A percentile compares a stretch with the other conserved stretches of the same genome.
These are phyloP conservation scores for Moricandia arvensis DNA, from an alignment of 345 rosid species.

Conservation along the genomic window DNA sequence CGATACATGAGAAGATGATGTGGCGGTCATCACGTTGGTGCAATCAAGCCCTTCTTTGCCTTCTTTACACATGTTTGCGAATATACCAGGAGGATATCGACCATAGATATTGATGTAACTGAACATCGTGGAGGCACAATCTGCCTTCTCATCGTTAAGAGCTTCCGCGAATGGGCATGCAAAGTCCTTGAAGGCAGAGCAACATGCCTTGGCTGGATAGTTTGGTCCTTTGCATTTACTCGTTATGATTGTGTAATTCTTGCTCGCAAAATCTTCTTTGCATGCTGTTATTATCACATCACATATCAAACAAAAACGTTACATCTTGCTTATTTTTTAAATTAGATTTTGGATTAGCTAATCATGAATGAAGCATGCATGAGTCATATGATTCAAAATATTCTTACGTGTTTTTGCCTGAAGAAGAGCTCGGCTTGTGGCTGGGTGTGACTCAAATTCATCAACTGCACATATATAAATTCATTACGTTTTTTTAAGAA, in stretches of 20 bases:
- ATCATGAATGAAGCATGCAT: slow-evolving; percentile 4
- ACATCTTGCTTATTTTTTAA: neutral
- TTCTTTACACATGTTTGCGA: slow-evolving; percentile 61
- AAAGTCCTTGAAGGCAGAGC: slow-evolving; percentile 55
- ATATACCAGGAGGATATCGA: slow-evolving; percentile 79
- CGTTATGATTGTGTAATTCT: slow-evolving; percentile 67
- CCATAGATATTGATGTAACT: slow-evolving; percentile 80
- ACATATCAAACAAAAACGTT: neutral
- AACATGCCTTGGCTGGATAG: slow-evolving; percentile 53
- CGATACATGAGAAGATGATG: slow-evolving; percentile 27
- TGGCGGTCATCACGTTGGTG: neutral
- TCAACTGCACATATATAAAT: slow-evolving; percentile 45
- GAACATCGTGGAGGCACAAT: slow-evolving; percentile 77
- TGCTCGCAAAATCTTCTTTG: slow-evolving; percentile 50
- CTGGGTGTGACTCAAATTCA: slow-evolving; percentile 39
- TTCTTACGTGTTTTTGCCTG: slow-evolving; percentile 54
- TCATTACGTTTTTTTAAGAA: neutral
- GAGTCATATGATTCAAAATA: neutral
- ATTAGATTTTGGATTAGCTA: neutral
- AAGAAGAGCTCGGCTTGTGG: slow-evolving; percentile 62
- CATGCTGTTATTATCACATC: slow-evolving; percentile 43
- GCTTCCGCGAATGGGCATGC: slow-evolving; percentile 55
- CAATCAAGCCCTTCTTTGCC: slow-evolving; percentile 65
- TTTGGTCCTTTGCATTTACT: slow-evolving; percentile 74
- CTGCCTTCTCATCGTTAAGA: slow-evolving; percentile 51